Percentiles rank a stretch among this genome's conserved stretches.
Conservation (phyloP, 768 basidiomycete genomes). For the Boletus rufocinnamomeus region DNA sequence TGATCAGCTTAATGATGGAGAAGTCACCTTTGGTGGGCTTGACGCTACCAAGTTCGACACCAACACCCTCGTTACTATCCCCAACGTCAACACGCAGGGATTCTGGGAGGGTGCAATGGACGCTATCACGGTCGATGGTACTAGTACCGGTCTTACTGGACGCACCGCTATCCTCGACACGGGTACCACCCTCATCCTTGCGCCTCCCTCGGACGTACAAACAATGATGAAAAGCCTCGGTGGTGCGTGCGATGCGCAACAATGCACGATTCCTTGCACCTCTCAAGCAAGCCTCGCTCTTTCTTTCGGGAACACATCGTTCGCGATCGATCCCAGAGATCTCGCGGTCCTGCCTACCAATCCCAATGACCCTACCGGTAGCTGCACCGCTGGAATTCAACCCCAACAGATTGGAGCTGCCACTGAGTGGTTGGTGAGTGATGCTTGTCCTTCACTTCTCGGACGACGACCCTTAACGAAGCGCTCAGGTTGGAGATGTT, state of each 20-base stretch:
- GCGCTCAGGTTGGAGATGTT: constrained; percentile 57
- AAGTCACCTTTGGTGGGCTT: constrained; percentile 80
- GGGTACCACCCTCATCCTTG: constrained; percentile 48
- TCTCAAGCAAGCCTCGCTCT: constrained; percentile 54
- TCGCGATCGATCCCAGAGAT: constrained; percentile 67
- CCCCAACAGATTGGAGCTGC: constrained; percentile 59
- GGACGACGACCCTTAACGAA: background rate
- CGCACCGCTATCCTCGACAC: constrained; percentile 72
- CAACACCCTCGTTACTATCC: constrained; percentile 55
- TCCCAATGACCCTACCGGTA: constrained; percentile 52
- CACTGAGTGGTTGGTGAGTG: constrained; percentile 68
- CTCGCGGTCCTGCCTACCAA: constrained; percentile 58
- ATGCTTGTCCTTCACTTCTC: background rate
- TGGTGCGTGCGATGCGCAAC: constrained; percentile 48
- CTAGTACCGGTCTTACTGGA: constrained; percentile 48
- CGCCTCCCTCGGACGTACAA: constrained; percentile 50
- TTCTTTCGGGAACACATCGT: constrained; percentile 56
- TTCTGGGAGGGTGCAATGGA: constrained; percentile 82
- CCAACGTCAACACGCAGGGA: constrained; percentile 64
- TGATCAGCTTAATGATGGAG: constrained; percentile 66
- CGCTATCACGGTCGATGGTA: constrained; percentile 58
- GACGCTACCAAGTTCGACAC: constrained; percentile 69
- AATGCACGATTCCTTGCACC: constrained; percentile 68
- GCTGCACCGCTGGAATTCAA: constrained; percentile 72
- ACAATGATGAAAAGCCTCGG: constrained; percentile 62